A percentile compares a stretch with the other conserved stretches of the same genome.
Conservation (phyloP, 768 basidiomycete genomes). For the Suillus occidentalis region DNA sequence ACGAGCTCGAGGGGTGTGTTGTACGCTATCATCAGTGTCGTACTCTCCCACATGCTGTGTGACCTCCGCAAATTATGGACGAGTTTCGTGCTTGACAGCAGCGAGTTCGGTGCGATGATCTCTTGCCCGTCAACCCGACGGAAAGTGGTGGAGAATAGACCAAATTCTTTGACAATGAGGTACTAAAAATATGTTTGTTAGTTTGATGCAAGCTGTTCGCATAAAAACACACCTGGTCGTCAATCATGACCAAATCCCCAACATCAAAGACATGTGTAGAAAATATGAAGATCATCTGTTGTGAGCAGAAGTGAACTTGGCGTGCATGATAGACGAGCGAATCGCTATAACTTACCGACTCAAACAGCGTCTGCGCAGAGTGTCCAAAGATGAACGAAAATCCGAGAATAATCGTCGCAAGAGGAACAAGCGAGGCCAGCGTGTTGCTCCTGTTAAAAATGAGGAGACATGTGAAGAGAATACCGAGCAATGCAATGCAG, state of each 20-base stretch:
- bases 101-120: slow-evolving; percentile 74
- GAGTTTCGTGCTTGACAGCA: slow-evolving; percentile 67
- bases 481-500: slow-evolving; percentile 51
- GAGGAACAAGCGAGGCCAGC: slow-evolving; percentile 70
- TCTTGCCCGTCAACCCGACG: slow-evolving; percentile 80
- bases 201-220: neutral
- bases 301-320: slow-evolving; percentile 1
- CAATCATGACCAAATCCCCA: slow-evolving; percentile 81
- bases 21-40: slow-evolving; percentile 63
- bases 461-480: slow-evolving; percentile 70
- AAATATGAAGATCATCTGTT: slow-evolving; percentile 79
- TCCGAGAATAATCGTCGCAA: slow-evolving; percentile 78
- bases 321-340: neutral
- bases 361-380: slow-evolving; percentile 76
- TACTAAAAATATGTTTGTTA: slow-evolving; percentile 14
- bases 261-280: slow-evolving; percentile 86
- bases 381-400: slow-evolving; percentile 87
- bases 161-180: slow-evolving; percentile 66
- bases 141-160: slow-evolving; percentile 78
- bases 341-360: slow-evolving; percentile 51
- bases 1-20: slow-evolving; percentile 69
- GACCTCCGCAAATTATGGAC: slow-evolving; percentile 79
- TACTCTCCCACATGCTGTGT: slow-evolving; percentile 79
- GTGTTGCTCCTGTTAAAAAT: slow-evolving; percentile 72
- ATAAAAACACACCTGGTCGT: slow-evolving; percentile 50